Evolutionary conservation across 352 stramenopile species (phyloP).

Genomic region (Phytophthora niederhauseri): DNA sequence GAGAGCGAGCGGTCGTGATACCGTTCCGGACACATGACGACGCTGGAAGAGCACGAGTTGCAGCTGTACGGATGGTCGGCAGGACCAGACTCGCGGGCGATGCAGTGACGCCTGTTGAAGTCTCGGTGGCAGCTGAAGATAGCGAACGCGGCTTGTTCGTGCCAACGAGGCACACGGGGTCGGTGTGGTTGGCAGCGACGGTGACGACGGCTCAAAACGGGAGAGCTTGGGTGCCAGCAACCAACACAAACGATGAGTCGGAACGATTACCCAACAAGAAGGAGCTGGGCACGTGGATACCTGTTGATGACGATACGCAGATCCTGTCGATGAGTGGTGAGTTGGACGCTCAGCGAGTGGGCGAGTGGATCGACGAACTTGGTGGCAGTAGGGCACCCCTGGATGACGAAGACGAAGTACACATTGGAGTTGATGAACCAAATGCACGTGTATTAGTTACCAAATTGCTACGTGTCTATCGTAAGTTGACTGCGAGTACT

Average conservation of each 20-base stretch:
- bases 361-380: neutral
- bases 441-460: constrained; percentile 2
- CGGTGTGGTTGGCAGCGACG: neutral
- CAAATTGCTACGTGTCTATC: neutral
- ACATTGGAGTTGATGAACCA: neutral
- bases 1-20: neutral
- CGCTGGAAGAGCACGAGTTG: neutral
- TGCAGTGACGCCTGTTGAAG: neutral
- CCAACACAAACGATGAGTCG: neutral
- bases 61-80: neutral
- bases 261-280: neutral
- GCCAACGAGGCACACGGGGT: neutral
- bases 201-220: neutral
- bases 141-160: neutral
- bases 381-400: neutral
- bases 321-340: neutral
- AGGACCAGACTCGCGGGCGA: neutral
- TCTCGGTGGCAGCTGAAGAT: neutral
- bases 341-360: neutral
- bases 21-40: neutral
- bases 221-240: neutral
- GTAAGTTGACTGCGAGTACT: neutral
- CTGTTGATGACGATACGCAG: neutral
- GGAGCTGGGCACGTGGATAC: neutral
- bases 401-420: neutral